These are phyloP conservation scores for Scedosporium aurantiacum DNA, from an alignment of 2,329 filamentous ascomycete genomes.

Conservation along the genomic window DNA sequence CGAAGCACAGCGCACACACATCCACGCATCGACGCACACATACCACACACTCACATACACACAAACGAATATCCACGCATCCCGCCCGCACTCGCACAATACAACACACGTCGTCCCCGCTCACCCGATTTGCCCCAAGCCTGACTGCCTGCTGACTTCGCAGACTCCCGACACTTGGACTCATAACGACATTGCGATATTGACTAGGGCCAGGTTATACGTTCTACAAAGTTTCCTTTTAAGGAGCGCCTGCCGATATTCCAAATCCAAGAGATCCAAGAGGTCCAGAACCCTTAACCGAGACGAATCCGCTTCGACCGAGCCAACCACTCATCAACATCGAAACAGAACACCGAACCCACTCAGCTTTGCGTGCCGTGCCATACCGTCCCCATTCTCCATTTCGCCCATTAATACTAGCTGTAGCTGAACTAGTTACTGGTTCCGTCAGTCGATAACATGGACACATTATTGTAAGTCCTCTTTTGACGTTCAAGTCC, in stretches of 20 bases:
- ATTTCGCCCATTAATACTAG: neutral
- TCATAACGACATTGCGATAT: neutral
- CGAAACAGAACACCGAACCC: neutral
- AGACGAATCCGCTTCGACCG: neutral
- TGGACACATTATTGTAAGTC: constrained; percentile 13
- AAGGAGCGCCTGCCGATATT: neutral
- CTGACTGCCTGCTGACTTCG: neutral
- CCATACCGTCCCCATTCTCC: neutral
- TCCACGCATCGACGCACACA: neutral
- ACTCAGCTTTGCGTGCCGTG: neutral
- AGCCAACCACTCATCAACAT: neutral
- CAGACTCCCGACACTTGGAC: neutral
- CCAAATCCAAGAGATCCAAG: neutral
- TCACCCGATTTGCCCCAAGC: neutral
- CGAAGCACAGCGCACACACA: neutral
- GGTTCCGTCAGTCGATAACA: constrained; percentile 2
- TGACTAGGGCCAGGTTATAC: neutral
- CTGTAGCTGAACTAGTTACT: neutral
- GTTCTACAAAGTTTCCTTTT: neutral
- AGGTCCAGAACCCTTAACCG: neutral
- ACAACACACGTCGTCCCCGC: neutral
- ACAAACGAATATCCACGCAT: no score
- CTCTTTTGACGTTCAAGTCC: neutral
- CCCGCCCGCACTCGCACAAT: neutral
- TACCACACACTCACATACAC: neutral